These are phyloP conservation scores for Macrotyloma uniflorum DNA, from an alignment of 306 rosid genomes.

Conservation along the genomic window DNA sequence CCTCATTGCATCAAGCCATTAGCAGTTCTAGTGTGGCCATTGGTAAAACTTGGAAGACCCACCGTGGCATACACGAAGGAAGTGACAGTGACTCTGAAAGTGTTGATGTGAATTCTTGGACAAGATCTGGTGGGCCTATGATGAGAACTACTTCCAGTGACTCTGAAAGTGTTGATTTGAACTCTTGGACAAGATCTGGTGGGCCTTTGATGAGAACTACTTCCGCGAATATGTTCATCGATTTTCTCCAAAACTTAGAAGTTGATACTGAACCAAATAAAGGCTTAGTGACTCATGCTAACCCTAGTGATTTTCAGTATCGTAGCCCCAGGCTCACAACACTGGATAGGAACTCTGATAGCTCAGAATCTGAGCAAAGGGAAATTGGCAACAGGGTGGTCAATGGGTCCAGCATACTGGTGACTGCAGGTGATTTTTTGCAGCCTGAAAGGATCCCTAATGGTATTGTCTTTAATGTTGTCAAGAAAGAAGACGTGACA, in stretches of 20 bases:
- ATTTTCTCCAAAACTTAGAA: conserved; percentile 81
- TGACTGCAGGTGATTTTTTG: conserved; percentile 88
- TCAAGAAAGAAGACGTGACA: conserved; percentile 78
- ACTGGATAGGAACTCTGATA: conserved; percentile 62
- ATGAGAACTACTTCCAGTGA: conserved; percentile 91
- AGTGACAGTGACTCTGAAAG: conserved; percentile 81
- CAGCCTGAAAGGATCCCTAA: conserved; percentile 87
- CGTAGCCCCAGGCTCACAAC: conserved; percentile 58
- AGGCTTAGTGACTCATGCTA: conserved; percentile 50
- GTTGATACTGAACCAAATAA: conserved; percentile 61
- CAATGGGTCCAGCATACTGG: conserved; percentile 58
- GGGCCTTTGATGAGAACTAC: conserved; percentile 96
- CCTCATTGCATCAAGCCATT: conserved; percentile 60
- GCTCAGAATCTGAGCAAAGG: conserved; percentile 54
- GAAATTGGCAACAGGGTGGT: conserved; percentile 56
- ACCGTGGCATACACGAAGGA: conserved; percentile 61
- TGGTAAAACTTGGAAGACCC: conserved; percentile 52
- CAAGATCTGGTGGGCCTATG: conserved; percentile 93
- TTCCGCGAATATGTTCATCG: conserved; percentile 74
- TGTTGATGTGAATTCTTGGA: conserved; percentile 70
- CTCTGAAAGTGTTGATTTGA: conserved; percentile 63
- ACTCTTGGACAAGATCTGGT: conserved; percentile 88
- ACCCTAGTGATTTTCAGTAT: conserved; percentile 41
- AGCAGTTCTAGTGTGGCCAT: conserved; percentile 41
- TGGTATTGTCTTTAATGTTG: conserved; percentile 81